Conservation (phyloP, 331 rosid genomes). For the Erythrophleum ivorense region DNA sequence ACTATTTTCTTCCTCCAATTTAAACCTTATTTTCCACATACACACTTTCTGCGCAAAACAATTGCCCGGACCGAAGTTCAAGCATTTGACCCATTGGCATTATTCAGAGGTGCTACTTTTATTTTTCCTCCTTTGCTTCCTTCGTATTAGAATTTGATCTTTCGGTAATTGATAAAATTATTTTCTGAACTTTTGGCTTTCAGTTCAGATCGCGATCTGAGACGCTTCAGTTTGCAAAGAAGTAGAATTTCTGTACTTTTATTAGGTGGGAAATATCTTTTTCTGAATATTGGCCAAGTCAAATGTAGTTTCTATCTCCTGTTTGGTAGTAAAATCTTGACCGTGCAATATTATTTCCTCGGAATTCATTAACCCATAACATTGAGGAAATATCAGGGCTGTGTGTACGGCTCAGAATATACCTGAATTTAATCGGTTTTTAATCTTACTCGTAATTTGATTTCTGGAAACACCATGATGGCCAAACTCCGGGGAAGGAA, state of each 20-base stretch:
- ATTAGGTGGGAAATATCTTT: slow-evolving; percentile 36
- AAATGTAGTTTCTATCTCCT: not conserved
- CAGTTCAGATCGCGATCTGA: slow-evolving; percentile 61
- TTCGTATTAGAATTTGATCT: not conserved
- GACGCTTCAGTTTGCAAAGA: slow-evolving; percentile 34
- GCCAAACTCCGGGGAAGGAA: not conserved
- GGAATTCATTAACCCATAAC: slow-evolving; percentile 27
- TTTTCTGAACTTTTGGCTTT: slow-evolving; percentile 26
- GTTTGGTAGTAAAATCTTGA: slow-evolving; percentile 21
- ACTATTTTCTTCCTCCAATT: not conserved
- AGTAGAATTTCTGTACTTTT: slow-evolving; percentile 33
- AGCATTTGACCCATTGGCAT: slow-evolving; percentile 48
- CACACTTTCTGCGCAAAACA: slow-evolving; percentile 8
- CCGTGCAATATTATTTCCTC: not conserved
- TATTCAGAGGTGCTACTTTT: slow-evolving; percentile 31
- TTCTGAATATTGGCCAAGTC: slow-evolving; percentile 20
- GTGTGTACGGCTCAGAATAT: not conserved
- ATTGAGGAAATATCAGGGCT: slow-evolving; percentile 1
- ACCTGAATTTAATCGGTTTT: slow-evolving; percentile 35
- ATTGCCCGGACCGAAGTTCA: slow-evolving; percentile 49
- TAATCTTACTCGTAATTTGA: slow-evolving; percentile 25
- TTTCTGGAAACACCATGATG: slow-evolving; percentile 5
- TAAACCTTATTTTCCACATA: slow-evolving; percentile 10
- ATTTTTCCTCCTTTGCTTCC: not conserved
- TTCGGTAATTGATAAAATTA: not conserved